Base-by-base conservation (phyloP, 2,329 filamentous ascomycete genomes). In the Ophiocordyceps camponoti-saundersi region DNA sequence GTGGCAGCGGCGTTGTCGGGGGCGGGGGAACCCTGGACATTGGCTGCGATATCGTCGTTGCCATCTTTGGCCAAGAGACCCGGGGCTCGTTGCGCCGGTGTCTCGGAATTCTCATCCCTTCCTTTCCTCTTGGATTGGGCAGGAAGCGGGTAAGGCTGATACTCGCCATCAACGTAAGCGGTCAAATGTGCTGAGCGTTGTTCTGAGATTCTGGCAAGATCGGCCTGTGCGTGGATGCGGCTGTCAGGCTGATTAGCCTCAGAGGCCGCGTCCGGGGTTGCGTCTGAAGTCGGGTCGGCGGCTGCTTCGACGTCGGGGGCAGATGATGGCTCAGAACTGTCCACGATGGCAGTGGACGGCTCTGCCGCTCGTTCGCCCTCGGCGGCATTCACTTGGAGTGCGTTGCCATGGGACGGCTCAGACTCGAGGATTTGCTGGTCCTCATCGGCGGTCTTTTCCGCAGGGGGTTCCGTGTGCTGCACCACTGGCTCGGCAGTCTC, bases 1-100 rank as follows among this genome's bases (percentile, higher is more conserved):
- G 65, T 54, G 48, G 66, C 57, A 52, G 68, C 55, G 50, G 59
- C 46, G 46, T 63, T 55, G 49, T 72, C 65, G 8, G 59, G 58
- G 3, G 56, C 59, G 2, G 64, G 67, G 1, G 68, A 67, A 21
- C 63, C 65, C 39, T 59, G 53, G 1, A 57, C 58, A 2, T 23
- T 20, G 40, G 39, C 18, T 3, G n/a, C 59, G 53, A 57, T 55
- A n/a, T 59, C 60, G 18, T 49, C 46, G 13, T 16, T 44, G 26
- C 46, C 50, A 30, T 36, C 42, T 15, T 49, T 47, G n/a, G 16
- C 36, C n/a, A 10, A 7, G 16, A 16, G 18, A 3, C 7, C 6
- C 8, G 16, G 16, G 16, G 36, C n/a, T 18, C 36, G 36, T 20
- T 42, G 50, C 20, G 49, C 46, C 18, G 53, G 49, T 42, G 11